Evolutionary conservation across 305 asterid genomes (phyloP).

Genomic region (Stenogyne calaminthoides): DNA sequence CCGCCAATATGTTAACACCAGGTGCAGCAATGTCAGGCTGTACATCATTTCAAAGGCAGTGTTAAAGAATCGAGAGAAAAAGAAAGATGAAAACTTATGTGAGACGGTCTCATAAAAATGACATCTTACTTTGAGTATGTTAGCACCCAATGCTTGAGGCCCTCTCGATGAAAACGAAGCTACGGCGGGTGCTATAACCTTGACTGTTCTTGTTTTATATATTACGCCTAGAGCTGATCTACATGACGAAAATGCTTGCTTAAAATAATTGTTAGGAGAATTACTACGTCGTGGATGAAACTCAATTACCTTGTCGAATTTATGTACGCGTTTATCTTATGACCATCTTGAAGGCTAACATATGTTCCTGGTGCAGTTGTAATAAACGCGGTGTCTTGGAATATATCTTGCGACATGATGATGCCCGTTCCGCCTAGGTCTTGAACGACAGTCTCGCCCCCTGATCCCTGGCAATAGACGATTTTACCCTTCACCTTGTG

Average conservation of each 20-base stretch:
- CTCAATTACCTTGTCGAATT: slow-evolving; percentile 56
- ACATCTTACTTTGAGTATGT: slow-evolving; percentile 73
- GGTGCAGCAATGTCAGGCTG: slow-evolving; percentile 94
- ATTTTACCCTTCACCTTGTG: slow-evolving; percentile 64
- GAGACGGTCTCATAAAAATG: not conserved
- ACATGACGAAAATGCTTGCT: slow-evolving; percentile 2
- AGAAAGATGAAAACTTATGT: not conserved
- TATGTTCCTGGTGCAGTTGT: slow-evolving; percentile 40
- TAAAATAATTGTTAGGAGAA: not conserved
- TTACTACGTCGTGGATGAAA: not conserved
- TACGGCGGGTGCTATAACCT: slow-evolving; percentile 43
- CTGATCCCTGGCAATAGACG: slow-evolving; percentile 51
- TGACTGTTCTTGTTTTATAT: slow-evolving; percentile 44
- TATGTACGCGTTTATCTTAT: slow-evolving; percentile 52
- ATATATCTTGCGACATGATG: slow-evolving; percentile 35
- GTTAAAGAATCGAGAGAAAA: not conserved
- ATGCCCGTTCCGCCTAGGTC: slow-evolving; percentile 57
- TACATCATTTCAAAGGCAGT: not conserved
- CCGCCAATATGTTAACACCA: slow-evolving; percentile 75
- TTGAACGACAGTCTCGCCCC: slow-evolving; percentile 32
- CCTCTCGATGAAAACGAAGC: slow-evolving; percentile 91
- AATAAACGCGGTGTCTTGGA: slow-evolving; percentile 39
- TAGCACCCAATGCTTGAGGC: slow-evolving; percentile 49
- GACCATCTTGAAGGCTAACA: slow-evolving; percentile 38
- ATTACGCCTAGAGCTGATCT: slow-evolving; percentile 62